Evolutionary conservation across 148 eudicot genomes (phyloP).

Genomic region (Rhododendron ferrugineum): DNA sequence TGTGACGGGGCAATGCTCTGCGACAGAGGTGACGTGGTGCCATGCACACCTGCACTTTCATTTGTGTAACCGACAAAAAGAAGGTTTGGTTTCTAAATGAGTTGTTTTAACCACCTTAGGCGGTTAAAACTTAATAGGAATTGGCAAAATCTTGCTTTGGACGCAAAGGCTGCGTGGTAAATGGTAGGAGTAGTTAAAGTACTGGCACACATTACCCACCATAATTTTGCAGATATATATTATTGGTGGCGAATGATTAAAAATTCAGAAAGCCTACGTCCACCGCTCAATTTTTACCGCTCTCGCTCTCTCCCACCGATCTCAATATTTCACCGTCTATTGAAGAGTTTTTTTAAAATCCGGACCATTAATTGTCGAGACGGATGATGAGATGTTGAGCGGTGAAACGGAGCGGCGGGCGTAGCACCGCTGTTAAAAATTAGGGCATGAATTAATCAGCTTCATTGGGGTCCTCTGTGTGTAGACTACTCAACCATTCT

Average conservation of each 20-base stretch:
- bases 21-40: neutral
- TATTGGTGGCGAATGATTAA: constrained; percentile 10
- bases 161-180: neutral
- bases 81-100: neutral
- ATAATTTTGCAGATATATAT: neutral
- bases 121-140: neutral
- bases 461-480: neutral
- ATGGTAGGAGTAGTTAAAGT: neutral
- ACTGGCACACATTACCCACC: constrained; percentile 7
- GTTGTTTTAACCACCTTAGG: constrained; percentile 1
- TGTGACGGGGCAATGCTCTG: neutral
- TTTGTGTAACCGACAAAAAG: neutral
- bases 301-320: too few relatives aligned
- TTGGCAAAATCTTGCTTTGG: neutral
- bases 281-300: too few relatives aligned
- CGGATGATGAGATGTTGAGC: too few relatives aligned
- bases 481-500: neutral
- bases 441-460: constrained; percentile 1
- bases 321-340: too few relatives aligned
- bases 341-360: too few relatives aligned
- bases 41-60: neutral
- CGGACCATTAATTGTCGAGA: too few relatives aligned
- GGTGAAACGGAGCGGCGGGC: too few relatives aligned
- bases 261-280: too few relatives aligned
- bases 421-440: neutral